Base-by-base conservation (phyloP, 2,329 filamentous ascomycete genomes). In the Tolypocladium endophyticum region DNA sequence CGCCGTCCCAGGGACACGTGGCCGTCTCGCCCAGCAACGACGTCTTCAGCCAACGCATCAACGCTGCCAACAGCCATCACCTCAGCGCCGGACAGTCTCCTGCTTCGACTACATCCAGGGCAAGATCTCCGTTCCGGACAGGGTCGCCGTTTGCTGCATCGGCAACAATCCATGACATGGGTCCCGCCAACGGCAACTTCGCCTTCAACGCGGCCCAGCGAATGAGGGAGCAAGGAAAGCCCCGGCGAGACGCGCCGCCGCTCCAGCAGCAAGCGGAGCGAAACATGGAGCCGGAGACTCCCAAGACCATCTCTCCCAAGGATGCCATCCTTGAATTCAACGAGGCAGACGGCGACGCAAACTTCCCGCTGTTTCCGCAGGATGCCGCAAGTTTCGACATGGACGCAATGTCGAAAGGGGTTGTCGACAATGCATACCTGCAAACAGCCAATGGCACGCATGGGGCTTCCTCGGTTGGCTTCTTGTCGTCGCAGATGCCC, bases 261-360 rank as follows among this genome's bases (percentile, higher is more conserved):
- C 4, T 77, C 23, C 76, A 75, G 50, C 73, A 78, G 25, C 76
- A 79, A 41, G 67, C 79, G 62, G 64, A 58, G 63, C 71, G 60
- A 68, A 74, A 63, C 66, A 64, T 75, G 35, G 73, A 80, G 54
- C 76, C 78, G 1, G 72, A 79, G 7, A 81, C 80, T 0, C 81
- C 87, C n/a, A 90, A 90, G 73, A 96, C 93, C 0, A 96, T 99
- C 55, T 97, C 93, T 1, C 94, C 93, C 30, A 95, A 96, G 75
- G 93, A 97, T 68, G 90, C 92, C 1, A 76, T 96, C 61, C 76
- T 97, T 56, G 92, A 97, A 61, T 96, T 92, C 70, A 84, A 87
- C 62, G 90, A 94, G 45, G 74, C 79, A 0, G 89, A 92, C 3
- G 86, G 87, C 23, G 87, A 88, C 55, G 76, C 82, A 5, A 85